Conservation (phyloP, 306 rosid genomes). For the Glycine tomentella region DNA sequence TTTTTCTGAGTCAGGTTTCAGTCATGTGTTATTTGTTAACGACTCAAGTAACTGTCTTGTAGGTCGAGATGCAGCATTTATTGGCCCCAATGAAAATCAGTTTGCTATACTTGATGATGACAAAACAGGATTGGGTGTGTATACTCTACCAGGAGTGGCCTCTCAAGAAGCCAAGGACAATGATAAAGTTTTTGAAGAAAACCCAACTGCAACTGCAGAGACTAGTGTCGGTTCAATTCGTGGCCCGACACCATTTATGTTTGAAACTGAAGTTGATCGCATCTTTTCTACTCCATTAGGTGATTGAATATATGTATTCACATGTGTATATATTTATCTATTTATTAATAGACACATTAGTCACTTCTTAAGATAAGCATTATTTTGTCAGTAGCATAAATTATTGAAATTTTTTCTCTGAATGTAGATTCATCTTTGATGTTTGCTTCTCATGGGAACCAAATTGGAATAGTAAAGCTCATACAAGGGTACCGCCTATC, state of each 20-base stretch:
- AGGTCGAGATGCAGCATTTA: constrained; percentile 94
- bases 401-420: constrained; percentile 52
- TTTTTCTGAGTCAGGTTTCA: constrained; percentile 33
- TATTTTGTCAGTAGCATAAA: constrained; percentile 35
- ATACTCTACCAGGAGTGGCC: constrained; percentile 76
- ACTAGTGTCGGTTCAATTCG: constrained; percentile 58
- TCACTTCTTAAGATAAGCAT: constrained; percentile 25
- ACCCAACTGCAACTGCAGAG: constrained; percentile 60
- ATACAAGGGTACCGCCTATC: constrained; percentile 83
- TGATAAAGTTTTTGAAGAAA: constrained; percentile 64
- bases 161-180: constrained; percentile 74
- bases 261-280: constrained; percentile 88
- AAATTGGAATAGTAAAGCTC: constrained; percentile 88
- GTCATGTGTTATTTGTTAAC: constrained; percentile 34
- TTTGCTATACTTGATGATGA: constrained; percentile 94
- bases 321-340: constrained; percentile 8
- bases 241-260: constrained; percentile 81
- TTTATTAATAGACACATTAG: neutral
- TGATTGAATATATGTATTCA: constrained; percentile 39
- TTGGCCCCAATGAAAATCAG: constrained; percentile 91
- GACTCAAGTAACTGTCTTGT: constrained; percentile 42
- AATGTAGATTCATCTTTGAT: constrained; percentile 87
- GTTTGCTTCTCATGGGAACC: constrained; percentile 92
- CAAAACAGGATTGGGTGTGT: constrained; percentile 81
- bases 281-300: constrained; percentile 95